Base-by-base conservation (phyloP, 345 rosid species). In the Noccaea caerulescens region DNA sequence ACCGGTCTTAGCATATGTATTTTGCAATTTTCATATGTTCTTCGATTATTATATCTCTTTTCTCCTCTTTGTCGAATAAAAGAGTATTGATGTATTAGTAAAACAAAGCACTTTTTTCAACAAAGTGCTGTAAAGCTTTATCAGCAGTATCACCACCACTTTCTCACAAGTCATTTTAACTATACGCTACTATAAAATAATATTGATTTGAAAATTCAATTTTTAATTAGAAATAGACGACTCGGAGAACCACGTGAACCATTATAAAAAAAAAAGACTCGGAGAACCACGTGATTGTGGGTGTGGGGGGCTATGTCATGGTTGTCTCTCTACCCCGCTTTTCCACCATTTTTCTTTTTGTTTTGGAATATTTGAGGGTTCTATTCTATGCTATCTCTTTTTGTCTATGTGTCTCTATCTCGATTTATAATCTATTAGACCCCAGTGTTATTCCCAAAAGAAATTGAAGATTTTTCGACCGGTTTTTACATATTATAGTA, bases 341-440 rank as follows among this genome's bases (percentile, higher is more conserved):
- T 38, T 61, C 61, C 61, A 71, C 61, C 37, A 41, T 16, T 16
- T 70, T 58, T 50, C 68, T 32, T 62, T 49, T 71, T 62, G 44
- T n/a, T 63, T 33, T 63, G 34, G 7, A 16, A 8, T 2, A n/a
- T 8, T 62, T 16, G 13, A 30, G 8, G 64, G 27, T 39, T 59
- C 37, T 25, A 16, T 16, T 23, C 27, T 20, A 39, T 60, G 37
- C 36, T 27, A 42, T 33, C 13, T 8, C 66, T 13, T 61, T 57
- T 61, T 61, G 25, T 13, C 6, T 13, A 43, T 44, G 51, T 4
- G 51, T 42, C 38, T 25, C 51, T 8, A 2, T 27, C 38, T 43
- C 25, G 25, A 8, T 61, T 59, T 59, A 39, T 34, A 27, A 43
- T 43, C 37, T 25, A 25, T 20, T 7, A 50, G 32, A 3, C n/a